Evolutionary conservation across 1,284 basidiomycete genomes (phyloP).

Genomic region (Xerocomus amazonicus): DNA sequence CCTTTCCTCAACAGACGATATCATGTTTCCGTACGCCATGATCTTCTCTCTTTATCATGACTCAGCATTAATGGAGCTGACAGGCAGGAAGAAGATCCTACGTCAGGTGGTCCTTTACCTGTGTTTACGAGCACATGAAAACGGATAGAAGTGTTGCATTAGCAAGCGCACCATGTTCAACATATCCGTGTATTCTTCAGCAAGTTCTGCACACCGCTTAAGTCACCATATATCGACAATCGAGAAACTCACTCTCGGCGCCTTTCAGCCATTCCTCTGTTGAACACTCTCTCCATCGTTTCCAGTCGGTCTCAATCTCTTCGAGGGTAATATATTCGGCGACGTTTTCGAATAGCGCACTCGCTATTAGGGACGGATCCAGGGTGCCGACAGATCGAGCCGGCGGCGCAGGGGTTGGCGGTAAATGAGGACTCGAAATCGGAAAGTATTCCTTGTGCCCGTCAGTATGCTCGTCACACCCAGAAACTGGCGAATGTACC

Average conservation of each 20-base stretch:
- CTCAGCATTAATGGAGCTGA: slow-evolving; percentile 1
- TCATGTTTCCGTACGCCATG: slow-evolving; percentile 16
- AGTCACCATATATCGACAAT: neutral
- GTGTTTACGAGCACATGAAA: slow-evolving; percentile 1
- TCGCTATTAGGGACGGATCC: slow-evolving; percentile 14
- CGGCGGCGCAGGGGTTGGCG: slow-evolving; percentile 14
- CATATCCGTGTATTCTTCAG: slow-evolving; percentile 16
- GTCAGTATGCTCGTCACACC: neutral
- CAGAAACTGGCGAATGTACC: neutral
- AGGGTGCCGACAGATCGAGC: neutral
- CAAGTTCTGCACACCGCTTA: slow-evolving; percentile 21
- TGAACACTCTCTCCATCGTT: slow-evolving; percentile 28
- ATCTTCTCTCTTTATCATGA: slow-evolving; percentile 17
- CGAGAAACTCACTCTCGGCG: slow-evolving; percentile 23
- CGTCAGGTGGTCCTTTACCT: slow-evolving; percentile 33
- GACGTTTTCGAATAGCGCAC: slow-evolving; percentile 19
- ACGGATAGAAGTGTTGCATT: neutral
- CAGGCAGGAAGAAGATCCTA: slow-evolving; percentile 7
- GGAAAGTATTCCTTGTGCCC: slow-evolving; percentile 20
- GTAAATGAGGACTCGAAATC: slow-evolving; percentile 22
- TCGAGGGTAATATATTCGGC: slow-evolving; percentile 17
- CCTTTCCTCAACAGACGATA: slow-evolving; percentile 19
- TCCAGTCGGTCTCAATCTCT: slow-evolving; percentile 24
- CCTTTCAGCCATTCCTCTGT: slow-evolving; percentile 34
- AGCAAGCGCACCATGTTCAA: slow-evolving; percentile 23